Base-by-base conservation (phyloP, 2,329 filamentous ascomycete species). In the Sporothrix pseudoabietina region DNA sequence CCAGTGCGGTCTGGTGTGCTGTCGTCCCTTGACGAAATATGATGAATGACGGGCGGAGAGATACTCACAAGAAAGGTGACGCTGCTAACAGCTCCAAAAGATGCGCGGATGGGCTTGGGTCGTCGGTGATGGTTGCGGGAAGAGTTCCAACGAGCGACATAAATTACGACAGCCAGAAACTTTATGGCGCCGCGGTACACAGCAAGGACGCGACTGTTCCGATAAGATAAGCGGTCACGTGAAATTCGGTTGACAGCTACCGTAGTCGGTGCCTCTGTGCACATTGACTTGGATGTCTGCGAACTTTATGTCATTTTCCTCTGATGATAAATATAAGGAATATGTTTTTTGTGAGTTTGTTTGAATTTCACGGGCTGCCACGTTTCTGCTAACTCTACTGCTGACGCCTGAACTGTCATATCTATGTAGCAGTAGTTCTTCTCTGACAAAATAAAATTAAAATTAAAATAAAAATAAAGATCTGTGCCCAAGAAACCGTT, bases 161-260 rank as follows among this genome's bases (percentile, higher is more conserved):
- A 55, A 55, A 72, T 69, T 72, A 72, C 70, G 70, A 72, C 71
- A 72, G 35, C 72, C 72, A 72, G 72, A 72, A 65, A 65, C 69
- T 74, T 72, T 71, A 65, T 73, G 72, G 68, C 69, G 35, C 59
- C 70, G 44, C n/a, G 71, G 44, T 63, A 35, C 55, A 70, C 55
- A 44, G 52, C 22, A 22, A 14, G 52, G 59, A 72, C 69, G 63
- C 73, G 68, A 52, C 55, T 39, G 32, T 26, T 26, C 61, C 61
- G 73, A 74, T 74, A 72, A 74, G 73, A 74, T 74, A 73, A 68
- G 61, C 4, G 26, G 61, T 71, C 72, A 73, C 72, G 72, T 73
- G 72, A 10, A 54, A 9, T 6, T 30, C 4, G 12, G 14, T 49
- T 55, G 52, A 12, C 52, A 26, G 6, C 19, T 16, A 14, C 19